Evolutionary conservation across 164 flowering plant genomes (phyloP), one percentile per base, ranked within the genome.

Genomic region (Vitis amurensis): DNA sequence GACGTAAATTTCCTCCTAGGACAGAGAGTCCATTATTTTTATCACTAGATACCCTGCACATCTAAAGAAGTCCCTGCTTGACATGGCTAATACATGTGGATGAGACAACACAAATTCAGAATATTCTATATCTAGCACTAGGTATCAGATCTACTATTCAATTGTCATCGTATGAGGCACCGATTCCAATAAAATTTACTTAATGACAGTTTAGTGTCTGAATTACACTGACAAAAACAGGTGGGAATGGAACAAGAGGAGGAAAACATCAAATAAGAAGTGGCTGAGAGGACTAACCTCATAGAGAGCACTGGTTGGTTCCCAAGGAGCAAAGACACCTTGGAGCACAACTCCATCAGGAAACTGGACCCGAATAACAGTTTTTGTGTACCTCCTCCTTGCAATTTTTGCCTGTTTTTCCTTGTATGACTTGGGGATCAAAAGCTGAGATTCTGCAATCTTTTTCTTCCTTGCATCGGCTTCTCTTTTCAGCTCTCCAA

Each of bases 271-370:
- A 53, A 52, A 59, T 15, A 48, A 52, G 9, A 53, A 12, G 16
- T 16, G 19, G 17, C 23, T 44, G 63, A 50, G 69, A 72, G 13
- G 29, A 77, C 89, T 51, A 70, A 94, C 98, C 92, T 95, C 96
- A 61, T 95, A 95, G 27, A 95, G 88, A 50, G 85, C 85, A 50
- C 79, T 82, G 19, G 98, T 93, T 31, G 83, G 79, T 79, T 93
- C 99, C 82, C 82, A 79, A 37, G 99, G 96, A 58, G 79, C 72
- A 77, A 95, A 95, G 76, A 88, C 76, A 63, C 88, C 98, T 81
- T 95, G 98, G 50, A 95, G 92, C 56, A 95, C 94, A 30, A 95
- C 97, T 29, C 89, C 93, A 80, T 92, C 98, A 65, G 98, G 98
- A 78, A 95, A 92, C 79, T 92, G 97, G 75, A 95, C 72, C 31